phyloP scores from a whole-genome alignment of 441 rosid species.

The Bruguiera hainesii region DNA sequence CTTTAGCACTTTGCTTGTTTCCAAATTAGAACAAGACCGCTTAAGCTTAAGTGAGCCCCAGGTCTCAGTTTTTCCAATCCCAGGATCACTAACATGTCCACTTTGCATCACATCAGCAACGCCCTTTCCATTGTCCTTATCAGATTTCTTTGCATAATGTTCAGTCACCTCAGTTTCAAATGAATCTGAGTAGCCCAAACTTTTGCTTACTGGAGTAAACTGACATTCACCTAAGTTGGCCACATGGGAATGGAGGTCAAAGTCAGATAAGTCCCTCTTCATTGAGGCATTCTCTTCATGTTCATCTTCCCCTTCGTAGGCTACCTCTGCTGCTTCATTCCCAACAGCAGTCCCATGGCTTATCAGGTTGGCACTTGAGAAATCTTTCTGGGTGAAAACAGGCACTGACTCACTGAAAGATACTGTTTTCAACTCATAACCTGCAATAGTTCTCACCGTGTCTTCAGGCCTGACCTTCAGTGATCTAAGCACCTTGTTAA shows the following conservation, averaged over 20 bases:
- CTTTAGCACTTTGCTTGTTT: constrained; percentile 40
- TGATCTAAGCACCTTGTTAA: constrained; percentile 29
- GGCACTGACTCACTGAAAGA: constrained; percentile 34
- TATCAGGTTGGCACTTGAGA: constrained; percentile 27
- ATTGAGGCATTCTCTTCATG: constrained; percentile 52
- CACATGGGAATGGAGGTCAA: constrained; percentile 42
- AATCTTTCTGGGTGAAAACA: constrained; percentile 17
- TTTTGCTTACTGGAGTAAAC: constrained; percentile 21
- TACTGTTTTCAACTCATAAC: constrained; percentile 37
- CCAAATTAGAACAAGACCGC: constrained; percentile 83
- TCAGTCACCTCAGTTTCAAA: constrained; percentile 31
- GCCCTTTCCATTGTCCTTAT: constrained; percentile 23
- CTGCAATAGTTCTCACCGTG: constrained; percentile 53
- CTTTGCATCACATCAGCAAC: constrained; percentile 30
- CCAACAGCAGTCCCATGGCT: constrained; percentile 31
- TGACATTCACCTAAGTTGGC: constrained; percentile 30
- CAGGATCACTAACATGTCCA: constrained; percentile 90
- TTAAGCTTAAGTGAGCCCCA: constrained; percentile 72
- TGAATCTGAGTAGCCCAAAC: constrained; percentile 25
- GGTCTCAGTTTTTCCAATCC: constrained; percentile 49
- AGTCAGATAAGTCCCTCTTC: constrained; percentile 51
- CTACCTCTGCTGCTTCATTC: constrained; percentile 41
- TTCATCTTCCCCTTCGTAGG: constrained; percentile 80
- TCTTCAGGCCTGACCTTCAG: constrained; percentile 53
- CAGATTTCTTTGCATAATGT: constrained; percentile 19